Evolutionary conservation across 371 early-diverging fungal species (phyloP).

Genomic region (Conidiobolus incongruus): DNA sequence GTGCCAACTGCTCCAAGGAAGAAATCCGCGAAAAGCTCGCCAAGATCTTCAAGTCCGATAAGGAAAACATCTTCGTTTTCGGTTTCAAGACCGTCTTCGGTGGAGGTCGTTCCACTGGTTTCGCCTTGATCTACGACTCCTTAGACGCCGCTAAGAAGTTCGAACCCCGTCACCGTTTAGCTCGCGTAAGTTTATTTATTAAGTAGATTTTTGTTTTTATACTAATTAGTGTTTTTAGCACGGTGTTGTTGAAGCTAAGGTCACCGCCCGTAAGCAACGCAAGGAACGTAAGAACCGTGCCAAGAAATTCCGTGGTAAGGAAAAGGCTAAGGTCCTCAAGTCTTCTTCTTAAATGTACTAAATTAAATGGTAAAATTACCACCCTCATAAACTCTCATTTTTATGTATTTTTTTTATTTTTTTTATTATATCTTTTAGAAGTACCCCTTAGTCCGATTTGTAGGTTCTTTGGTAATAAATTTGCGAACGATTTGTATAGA

Average conservation of each 20-base stretch:
- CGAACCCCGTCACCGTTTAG: slow-evolving; percentile 94
- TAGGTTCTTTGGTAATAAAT: too few species aligned
- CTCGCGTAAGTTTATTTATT: slow-evolving; percentile 30
- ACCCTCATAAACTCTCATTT: too few species aligned
- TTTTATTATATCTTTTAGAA: too few species aligned
- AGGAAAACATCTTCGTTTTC: slow-evolving; percentile 79
- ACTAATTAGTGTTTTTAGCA: slow-evolving; percentile 15
- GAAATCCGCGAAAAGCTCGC: slow-evolving; percentile 87
- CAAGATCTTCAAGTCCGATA: slow-evolving; percentile 88
- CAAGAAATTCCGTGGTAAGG: slow-evolving; percentile 96
- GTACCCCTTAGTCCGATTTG: too few species aligned
- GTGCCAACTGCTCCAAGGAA: slow-evolving; percentile 77
- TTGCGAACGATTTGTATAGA: too few species aligned
- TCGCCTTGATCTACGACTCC: slow-evolving; percentile 92
- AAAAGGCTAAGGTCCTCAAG: slow-evolving; percentile 69
- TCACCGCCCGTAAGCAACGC: slow-evolving; percentile 89
- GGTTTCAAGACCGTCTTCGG: slow-evolving; percentile 93
- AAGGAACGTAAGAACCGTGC: slow-evolving; percentile 98
- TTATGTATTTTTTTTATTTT: too few species aligned
- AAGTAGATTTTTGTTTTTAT: not conserved
- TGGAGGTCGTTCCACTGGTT: slow-evolving; percentile 96
- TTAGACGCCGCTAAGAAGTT: slow-evolving; percentile 91
- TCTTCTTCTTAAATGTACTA: too few species aligned
- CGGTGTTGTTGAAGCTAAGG: slow-evolving; percentile 49
- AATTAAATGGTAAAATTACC: too few species aligned